Percentiles rank a stretch among this genome's conserved stretches.
Conservation (phyloP, 495 filamentous ascomycete genomes). For the Filosporella fistucella region DNA sequence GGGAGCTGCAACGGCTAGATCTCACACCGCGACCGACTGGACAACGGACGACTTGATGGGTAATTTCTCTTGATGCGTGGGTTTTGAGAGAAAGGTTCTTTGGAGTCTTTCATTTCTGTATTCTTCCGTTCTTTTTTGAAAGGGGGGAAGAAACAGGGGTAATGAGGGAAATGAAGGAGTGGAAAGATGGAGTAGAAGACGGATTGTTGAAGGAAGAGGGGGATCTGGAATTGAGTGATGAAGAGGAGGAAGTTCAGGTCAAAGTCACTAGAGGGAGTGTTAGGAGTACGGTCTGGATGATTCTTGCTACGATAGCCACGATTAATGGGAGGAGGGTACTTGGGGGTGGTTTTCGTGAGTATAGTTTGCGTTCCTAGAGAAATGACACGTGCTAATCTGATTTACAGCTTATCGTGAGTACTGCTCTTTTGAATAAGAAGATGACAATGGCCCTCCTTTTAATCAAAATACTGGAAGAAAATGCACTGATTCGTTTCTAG, state of each 20-base stretch:
- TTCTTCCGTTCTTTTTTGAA: too few relatives aligned
- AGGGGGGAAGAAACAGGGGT: background rate
- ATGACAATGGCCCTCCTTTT: too few relatives aligned
- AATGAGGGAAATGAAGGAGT: slow-evolving; percentile 1
- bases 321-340: slow-evolving; percentile 15
- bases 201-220: background rate
- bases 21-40: too few relatives aligned
- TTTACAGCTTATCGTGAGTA: slow-evolving; percentile 18
- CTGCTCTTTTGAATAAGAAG: too few relatives aligned
- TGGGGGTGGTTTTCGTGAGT: slow-evolving; percentile 21
- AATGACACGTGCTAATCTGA: background rate
- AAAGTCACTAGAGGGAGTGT: background rate
- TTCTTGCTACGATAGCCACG: slow-evolving; percentile 7
- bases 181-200: background rate
- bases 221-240: background rate
- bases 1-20: too few relatives aligned
- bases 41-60: too few relatives aligned
- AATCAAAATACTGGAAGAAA: too few relatives aligned
- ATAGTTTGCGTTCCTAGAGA: background rate
- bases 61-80: too few relatives aligned
- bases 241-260: background rate
- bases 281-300: slow-evolving; percentile 9
- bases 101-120: too few relatives aligned
- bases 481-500: too few relatives aligned
- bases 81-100: too few relatives aligned